phyloP scores from a whole-genome alignment of 208 protist genomes.

The Trypanosoma melophagium region DNA sequence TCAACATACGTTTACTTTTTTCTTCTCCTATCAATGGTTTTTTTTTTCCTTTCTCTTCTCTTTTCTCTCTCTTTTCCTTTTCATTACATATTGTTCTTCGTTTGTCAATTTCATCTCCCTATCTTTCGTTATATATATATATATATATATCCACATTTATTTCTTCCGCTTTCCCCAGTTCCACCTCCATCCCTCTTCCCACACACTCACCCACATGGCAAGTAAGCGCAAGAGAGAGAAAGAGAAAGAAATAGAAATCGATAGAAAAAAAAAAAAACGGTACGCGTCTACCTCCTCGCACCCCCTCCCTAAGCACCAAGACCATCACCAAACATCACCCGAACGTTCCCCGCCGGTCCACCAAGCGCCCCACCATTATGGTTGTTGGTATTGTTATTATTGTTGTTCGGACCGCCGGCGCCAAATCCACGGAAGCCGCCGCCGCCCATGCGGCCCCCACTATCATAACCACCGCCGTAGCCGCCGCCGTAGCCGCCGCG shows the following conservation, averaged over 20 bases:
- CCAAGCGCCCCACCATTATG: slow-evolving; percentile 15
- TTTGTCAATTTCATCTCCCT: too few relatives aligned
- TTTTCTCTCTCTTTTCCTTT: too few relatives aligned
- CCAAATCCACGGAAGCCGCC: background rate
- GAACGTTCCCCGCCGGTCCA: slow-evolving; percentile 12
- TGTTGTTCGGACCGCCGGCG: slow-evolving; percentile 8
- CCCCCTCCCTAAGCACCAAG: slow-evolving; percentile 19
- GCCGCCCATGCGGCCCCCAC: slow-evolving; percentile 15
- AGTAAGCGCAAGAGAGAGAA: too few relatives aligned
- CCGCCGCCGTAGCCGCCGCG: slow-evolving; percentile 6
- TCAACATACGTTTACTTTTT: slow-evolving; percentile 11
- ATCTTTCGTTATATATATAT: too few relatives aligned
- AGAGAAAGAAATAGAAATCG: too few relatives aligned
- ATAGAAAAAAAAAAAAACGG: slow-evolving; percentile 15
- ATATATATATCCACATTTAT: too few relatives aligned
- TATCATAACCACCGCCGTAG: slow-evolving; percentile 7
- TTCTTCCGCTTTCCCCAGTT: too few relatives aligned
- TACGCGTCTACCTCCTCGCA: background rate
- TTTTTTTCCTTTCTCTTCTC: slow-evolving; percentile 3
- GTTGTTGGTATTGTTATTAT: too few relatives aligned
- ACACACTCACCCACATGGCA: too few relatives aligned
- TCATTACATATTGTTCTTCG: too few relatives aligned
- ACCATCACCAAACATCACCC: slow-evolving; percentile 53
- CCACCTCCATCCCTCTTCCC: too few relatives aligned
- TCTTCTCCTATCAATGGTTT: background rate